Conservation (phyloP, 2,329 filamentous ascomycete genomes). For the Xylariales sp. region DNA sequence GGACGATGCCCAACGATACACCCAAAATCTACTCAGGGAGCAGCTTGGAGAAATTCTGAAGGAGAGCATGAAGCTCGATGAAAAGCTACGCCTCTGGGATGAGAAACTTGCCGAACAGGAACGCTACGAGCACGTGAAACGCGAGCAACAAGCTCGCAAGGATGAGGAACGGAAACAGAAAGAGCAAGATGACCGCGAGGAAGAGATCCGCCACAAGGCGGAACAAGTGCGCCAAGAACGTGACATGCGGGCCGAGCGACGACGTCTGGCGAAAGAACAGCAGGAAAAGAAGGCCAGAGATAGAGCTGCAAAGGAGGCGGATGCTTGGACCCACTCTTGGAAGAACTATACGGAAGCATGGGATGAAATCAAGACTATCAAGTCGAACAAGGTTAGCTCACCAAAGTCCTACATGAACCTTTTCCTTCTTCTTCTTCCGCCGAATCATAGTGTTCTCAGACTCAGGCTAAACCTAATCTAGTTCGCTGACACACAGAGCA, state of each 20-base stretch:
- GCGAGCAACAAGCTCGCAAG: not conserved
- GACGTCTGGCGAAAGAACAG: slow-evolving; percentile 7
- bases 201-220: not conserved
- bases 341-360: slow-evolving; percentile 11
- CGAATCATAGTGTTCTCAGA: too few relatives aligned
- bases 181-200: slow-evolving; percentile 2
- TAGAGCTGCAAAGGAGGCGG: slow-evolving; percentile 11
- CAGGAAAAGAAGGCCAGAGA: slow-evolving; percentile 9
- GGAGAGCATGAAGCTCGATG: not conserved
- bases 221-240: not conserved
- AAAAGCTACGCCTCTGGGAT: not conserved
- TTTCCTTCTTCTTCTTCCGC: too few relatives aligned
- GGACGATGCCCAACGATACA: not conserved
- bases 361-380: slow-evolving; percentile 6
- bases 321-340: slow-evolving; percentile 12
- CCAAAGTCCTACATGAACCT: too few relatives aligned
- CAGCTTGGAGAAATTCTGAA: not conserved
- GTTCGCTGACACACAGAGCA: not conserved
- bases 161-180: slow-evolving; percentile 1
- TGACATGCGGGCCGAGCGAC: slow-evolving; percentile 10
- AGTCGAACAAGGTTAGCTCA: not conserved
- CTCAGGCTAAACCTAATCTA: not conserved
- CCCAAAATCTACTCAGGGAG: not conserved
- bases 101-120: slow-evolving; percentile 7
- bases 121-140: slow-evolving; percentile 7